These are phyloP conservation scores for Ascochyta koolunga DNA, from an alignment of 2,329 filamentous ascomycete species.

Conservation along the genomic window DNA sequence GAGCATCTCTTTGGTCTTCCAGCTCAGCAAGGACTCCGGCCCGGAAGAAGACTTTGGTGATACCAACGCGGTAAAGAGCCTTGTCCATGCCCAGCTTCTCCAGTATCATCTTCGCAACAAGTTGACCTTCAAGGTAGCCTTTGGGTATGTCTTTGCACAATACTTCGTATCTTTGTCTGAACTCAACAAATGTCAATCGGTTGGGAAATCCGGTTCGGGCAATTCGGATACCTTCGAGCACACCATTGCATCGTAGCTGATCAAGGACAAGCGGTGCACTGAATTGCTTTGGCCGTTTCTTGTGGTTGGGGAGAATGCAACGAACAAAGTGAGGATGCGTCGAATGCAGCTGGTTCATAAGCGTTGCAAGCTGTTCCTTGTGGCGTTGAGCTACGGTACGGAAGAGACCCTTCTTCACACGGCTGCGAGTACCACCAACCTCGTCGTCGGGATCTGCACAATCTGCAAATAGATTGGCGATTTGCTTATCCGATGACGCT, in stretches of 20 bases:
- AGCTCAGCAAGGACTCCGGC: slow-evolving; percentile 94
- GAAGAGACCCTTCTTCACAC: slow-evolving; percentile 97
- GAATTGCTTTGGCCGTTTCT: slow-evolving; percentile 93
- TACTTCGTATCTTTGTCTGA: slow-evolving; percentile 94
- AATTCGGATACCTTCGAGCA: slow-evolving; percentile 97
- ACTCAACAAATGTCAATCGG: slow-evolving; percentile 87
- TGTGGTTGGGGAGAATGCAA: slow-evolving; percentile 97
- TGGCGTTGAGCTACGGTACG: slow-evolving; percentile 94
- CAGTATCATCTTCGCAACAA: slow-evolving; percentile 82
- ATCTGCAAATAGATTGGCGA: slow-evolving; percentile 84
- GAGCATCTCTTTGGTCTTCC: slow-evolving; percentile 89
- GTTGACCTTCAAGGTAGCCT: slow-evolving; percentile 89
- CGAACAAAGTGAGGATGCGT: slow-evolving; percentile 98
- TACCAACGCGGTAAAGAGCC: slow-evolving; percentile 86
- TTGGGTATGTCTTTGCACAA: slow-evolving; percentile 85
- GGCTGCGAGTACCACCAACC: slow-evolving; percentile 68
- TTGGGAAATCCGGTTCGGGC: slow-evolving; percentile 97
- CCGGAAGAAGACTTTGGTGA: slow-evolving; percentile 98
- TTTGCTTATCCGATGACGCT: slow-evolving; percentile 78
- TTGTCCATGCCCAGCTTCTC: slow-evolving; percentile 86
- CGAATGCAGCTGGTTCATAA: slow-evolving; percentile 93
- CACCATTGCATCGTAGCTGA: slow-evolving; percentile 97
- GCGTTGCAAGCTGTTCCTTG: slow-evolving; percentile 95
- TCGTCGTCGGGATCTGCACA: slow-evolving; percentile 85
- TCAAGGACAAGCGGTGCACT: slow-evolving; percentile 91